Evolutionary conservation across 202 grass and related monocot genomes (phyloP).

Genomic region (Hordeum pubiflorum): DNA sequence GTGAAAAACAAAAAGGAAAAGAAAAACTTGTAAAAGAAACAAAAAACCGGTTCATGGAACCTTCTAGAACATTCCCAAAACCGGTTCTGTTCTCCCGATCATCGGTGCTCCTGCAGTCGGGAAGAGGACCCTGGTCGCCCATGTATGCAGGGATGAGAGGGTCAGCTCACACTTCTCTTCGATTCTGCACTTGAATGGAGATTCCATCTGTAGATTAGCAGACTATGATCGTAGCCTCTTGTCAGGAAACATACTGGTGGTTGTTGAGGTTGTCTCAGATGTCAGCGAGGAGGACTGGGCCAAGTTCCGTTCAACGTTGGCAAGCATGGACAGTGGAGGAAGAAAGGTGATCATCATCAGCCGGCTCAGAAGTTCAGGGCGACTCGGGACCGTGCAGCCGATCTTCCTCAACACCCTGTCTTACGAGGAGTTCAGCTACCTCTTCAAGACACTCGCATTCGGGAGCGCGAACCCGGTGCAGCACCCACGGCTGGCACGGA

Average conservation of each 20-base stretch:
- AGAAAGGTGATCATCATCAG: neutral
- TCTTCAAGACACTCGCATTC: neutral
- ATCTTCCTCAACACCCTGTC: neutral
- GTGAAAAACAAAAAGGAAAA: too few relatives aligned
- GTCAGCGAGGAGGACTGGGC: neutral
- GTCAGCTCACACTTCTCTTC: neutral
- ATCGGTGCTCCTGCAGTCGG: neutral
- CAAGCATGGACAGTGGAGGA: neutral
- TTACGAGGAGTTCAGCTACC: neutral
- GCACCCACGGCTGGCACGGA: neutral
- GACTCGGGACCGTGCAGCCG: neutral
- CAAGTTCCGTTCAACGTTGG: neutral
- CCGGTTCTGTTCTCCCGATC: neutral
- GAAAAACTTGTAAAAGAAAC: too few relatives aligned
- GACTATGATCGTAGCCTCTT: neutral
- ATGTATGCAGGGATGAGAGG: neutral
- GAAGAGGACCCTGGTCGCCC: neutral
- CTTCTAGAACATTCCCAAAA: too few relatives aligned
- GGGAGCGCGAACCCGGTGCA: neutral
- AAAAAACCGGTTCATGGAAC: too few relatives aligned
- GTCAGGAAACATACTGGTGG: neutral
- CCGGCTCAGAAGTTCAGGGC: neutral
- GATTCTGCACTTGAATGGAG: neutral
- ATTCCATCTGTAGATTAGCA: neutral
- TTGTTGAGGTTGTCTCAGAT: neutral